phyloP scores from a whole-genome alignment of 768 basidiomycete species.

The Kwoniella sp. region DNA sequence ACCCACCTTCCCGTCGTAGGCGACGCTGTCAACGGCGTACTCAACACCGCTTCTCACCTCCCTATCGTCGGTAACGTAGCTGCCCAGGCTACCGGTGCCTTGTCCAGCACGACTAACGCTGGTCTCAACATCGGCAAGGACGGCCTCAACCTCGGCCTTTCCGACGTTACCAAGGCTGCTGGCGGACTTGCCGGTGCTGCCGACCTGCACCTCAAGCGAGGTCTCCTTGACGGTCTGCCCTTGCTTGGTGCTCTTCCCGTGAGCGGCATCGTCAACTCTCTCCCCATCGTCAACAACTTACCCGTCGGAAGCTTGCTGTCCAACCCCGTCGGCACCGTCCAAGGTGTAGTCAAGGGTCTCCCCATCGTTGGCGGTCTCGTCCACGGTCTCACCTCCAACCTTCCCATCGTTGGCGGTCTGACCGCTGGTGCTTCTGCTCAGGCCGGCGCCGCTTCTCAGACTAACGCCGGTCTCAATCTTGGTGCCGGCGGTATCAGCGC shows the following conservation, averaged over 20 bases:
- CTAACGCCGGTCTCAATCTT: slow-evolving; percentile 7
- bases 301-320: slow-evolving; percentile 16
- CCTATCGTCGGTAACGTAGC: slow-evolving; percentile 18
- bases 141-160: slow-evolving; percentile 9
- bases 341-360: slow-evolving; percentile 11
- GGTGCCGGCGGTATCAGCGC: slow-evolving; percentile 11
- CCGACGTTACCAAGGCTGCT: slow-evolving; percentile 8
- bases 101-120: slow-evolving; percentile 5
- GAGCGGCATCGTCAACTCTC: slow-evolving; percentile 13
- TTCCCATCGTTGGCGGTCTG: slow-evolving; percentile 13
- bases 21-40: slow-evolving; percentile 4
- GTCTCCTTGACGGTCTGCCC: slow-evolving; percentile 17
- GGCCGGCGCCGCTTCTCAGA: neutral
- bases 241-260: slow-evolving; percentile 19
- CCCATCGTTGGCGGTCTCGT: slow-evolving; percentile 16
- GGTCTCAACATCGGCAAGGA: slow-evolving; percentile 9
- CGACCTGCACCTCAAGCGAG: slow-evolving; percentile 6
- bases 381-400: slow-evolving; percentile 13
- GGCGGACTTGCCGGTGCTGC: slow-evolving; percentile 5
- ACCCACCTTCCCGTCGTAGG: slow-evolving; percentile 17
- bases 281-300: slow-evolving; percentile 16
- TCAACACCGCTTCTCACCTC: slow-evolving; percentile 15
- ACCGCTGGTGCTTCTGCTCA: slow-evolving; percentile 12
- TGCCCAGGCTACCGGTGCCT: slow-evolving; percentile 13
- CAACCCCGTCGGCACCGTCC: slow-evolving; percentile 19